A percentile compares a stretch with the other conserved stretches of the same genome.
phyloP scores from a whole-genome alignment of 2,329 filamentous ascomycete species.

The Zarea fungicola region DNA sequence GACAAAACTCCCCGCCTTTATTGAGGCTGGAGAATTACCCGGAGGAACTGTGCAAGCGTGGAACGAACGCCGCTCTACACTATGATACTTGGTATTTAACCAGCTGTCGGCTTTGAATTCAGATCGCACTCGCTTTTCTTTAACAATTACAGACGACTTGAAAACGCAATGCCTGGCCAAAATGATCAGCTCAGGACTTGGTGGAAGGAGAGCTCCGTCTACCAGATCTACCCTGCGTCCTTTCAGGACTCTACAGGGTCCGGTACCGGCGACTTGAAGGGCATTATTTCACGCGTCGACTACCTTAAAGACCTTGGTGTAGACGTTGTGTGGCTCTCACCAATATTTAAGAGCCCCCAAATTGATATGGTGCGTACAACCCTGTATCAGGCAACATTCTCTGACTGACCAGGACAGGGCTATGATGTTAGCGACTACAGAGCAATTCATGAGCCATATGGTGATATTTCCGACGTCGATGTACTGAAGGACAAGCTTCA shows the following conservation, averaged over 20 bases:
- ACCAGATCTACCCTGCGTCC: slow-evolving; percentile 58
- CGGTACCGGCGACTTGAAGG: slow-evolving; percentile 51
- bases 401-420: slow-evolving; percentile 33
- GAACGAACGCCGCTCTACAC: too few species aligned
- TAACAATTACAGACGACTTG: neutral
- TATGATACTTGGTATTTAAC: neutral
- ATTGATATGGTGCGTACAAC: slow-evolving; percentile 50
- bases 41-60: neutral
- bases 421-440: slow-evolving; percentile 69
- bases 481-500: slow-evolving; percentile 56
- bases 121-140: too few species aligned
- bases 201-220: slow-evolving; percentile 58
- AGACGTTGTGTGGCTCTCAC: slow-evolving; percentile 52
- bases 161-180: slow-evolving; percentile 9
- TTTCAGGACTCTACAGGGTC: slow-evolving; percentile 55
- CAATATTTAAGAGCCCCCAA: slow-evolving; percentile 48
- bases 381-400: neutral
- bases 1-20: neutral
- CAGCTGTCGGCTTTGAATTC: neutral
- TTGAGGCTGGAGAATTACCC: neutral
- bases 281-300: slow-evolving; percentile 52
- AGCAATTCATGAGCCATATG: slow-evolving; percentile 60
- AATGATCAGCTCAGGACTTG: slow-evolving; percentile 32
- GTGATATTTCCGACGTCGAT: slow-evolving; percentile 63
- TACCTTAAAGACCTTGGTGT: slow-evolving; percentile 51